Percentiles rank a stretch among this genome's conserved stretches.
phyloP scores from a whole-genome alignment of 2,329 filamentous ascomycete species.

The Dactylellina cionopaga region DNA sequence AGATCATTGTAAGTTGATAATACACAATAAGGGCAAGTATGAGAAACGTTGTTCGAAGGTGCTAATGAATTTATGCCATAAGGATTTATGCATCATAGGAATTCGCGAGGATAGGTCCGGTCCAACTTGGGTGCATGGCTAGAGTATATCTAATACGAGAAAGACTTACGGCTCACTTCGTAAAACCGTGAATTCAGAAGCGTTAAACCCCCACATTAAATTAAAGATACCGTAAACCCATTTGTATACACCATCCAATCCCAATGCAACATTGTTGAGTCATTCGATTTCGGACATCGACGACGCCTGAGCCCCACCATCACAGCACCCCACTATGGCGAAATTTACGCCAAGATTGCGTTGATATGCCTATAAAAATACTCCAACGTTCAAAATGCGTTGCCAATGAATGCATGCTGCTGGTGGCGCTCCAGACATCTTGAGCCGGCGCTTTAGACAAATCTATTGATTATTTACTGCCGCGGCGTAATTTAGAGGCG shows the following conservation, averaged over 20 bases:
- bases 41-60: too few species aligned
- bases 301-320: slow-evolving; percentile 14
- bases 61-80: too few species aligned
- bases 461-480: background rate
- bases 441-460: background rate
- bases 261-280: background rate
- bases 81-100: too few species aligned
- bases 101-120: too few species aligned
- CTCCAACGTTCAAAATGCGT: slow-evolving; percentile 34
- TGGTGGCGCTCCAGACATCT: background rate
- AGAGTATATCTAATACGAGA: too few species aligned
- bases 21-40: too few species aligned
- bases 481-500: background rate
- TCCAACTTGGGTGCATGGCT: too few species aligned
- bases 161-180: too few species aligned
- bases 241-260: background rate
- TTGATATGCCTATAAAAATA: slow-evolving; percentile 17
- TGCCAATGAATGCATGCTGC: background rate
- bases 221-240: too few species aligned
- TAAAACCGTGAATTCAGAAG: too few species aligned
- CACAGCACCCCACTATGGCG: slow-evolving; percentile 35
- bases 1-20: too few species aligned
- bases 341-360: slow-evolving; percentile 52
- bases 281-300: background rate
- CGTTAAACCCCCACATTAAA: too few species aligned